phyloP scores from a whole-genome alignment of 495 filamentous ascomycete species.

The Lindgomyces ingoldianus region DNA sequence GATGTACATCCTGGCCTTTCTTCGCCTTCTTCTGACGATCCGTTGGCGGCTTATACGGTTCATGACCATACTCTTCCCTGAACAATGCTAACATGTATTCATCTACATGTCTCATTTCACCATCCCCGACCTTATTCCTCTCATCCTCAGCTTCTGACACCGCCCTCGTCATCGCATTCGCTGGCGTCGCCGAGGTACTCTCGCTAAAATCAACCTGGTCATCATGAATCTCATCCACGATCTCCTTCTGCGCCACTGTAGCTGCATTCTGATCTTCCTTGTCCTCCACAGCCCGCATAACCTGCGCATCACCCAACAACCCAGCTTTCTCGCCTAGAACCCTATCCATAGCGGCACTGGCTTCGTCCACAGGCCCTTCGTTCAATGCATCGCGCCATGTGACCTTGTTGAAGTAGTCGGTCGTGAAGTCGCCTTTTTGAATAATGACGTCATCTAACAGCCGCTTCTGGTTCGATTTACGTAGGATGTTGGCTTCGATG shows the following conservation, averaged over 20 bases:
- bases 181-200: constrained; percentile 47
- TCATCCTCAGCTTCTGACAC: constrained; percentile 31
- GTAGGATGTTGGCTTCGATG: constrained; percentile 97
- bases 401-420: constrained; percentile 90
- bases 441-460: constrained; percentile 98
- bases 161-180: constrained; percentile 42
- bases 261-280: constrained; percentile 88
- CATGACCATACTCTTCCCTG: constrained; percentile 73
- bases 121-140: constrained; percentile 46
- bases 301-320: constrained; percentile 54
- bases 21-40: constrained; percentile 77
- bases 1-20: constrained; percentile 66
- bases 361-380: constrained; percentile 56
- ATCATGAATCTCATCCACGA: constrained; percentile 74
- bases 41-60: constrained; percentile 73
- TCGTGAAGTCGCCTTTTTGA: constrained; percentile 97
- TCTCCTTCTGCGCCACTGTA: constrained; percentile 82
- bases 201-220: constrained; percentile 94
- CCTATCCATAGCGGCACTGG: constrained; percentile 80
- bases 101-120: constrained; percentile 60
- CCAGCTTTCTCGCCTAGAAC: constrained; percentile 63
- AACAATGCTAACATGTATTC: constrained; percentile 82
- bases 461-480: constrained; percentile 94
- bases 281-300: constrained; percentile 88
- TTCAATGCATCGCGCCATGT: constrained; percentile 66